Evolutionary conservation across 2,329 filamentous ascomycete species (phyloP).

Genomic region (Fusarium nygamai): DNA sequence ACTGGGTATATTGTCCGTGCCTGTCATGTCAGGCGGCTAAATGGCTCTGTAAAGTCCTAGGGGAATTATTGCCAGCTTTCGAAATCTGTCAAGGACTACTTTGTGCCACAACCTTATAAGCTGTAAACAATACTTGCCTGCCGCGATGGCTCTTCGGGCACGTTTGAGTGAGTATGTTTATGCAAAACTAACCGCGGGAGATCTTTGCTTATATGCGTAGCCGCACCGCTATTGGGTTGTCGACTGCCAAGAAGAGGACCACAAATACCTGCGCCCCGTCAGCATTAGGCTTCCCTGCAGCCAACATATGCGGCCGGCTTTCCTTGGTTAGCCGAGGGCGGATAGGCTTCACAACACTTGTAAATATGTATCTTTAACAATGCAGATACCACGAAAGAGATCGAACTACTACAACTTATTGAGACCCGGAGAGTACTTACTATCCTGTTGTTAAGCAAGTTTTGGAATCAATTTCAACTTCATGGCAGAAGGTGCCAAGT

Average conservation of each 20-base stretch:
- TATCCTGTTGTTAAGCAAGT: neutral
- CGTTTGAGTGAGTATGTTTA: neutral
- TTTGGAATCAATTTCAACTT: neutral
- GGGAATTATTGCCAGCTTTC: neutral
- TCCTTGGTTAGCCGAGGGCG: neutral
- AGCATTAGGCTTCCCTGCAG: neutral
- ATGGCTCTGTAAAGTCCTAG: neutral
- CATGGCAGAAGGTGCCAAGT: neutral
- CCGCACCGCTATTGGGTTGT: neutral
- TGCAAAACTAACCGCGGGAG: accelerated
- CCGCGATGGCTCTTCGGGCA: neutral
- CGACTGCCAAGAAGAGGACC: neutral
- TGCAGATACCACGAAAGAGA: neutral
- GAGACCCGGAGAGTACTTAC: accelerated
- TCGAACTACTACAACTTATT: neutral
- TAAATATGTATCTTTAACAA: neutral
- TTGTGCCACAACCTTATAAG: accelerated
- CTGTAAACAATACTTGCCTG: accelerated
- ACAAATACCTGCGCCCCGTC: neutral
- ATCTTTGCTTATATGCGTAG: neutral
- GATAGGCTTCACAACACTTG: neutral
- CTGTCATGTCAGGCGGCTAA: neutral
- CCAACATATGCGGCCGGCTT: neutral
- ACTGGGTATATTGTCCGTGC: neutral
- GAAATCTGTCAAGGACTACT: accelerated